A percentile compares a stretch with the other conserved stretches of the same genome.
Evolutionary conservation across 129 eudicot species (phyloP).

Genomic region (Flaveria sonorensis): DNA sequence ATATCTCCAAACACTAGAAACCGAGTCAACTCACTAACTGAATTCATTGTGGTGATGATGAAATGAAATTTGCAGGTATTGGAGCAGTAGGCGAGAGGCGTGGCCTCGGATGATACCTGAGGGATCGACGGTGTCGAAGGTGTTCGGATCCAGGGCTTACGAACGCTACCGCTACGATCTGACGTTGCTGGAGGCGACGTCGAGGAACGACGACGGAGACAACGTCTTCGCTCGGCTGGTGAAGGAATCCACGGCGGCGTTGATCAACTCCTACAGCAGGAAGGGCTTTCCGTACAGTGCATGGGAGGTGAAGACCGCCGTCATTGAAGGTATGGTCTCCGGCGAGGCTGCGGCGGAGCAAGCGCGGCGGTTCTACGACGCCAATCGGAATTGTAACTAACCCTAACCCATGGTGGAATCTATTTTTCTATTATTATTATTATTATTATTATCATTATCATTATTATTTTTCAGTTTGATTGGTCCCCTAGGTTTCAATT

Average conservation of each 20-base stretch:
- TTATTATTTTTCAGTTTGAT: background rate
- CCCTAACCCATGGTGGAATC: background rate
- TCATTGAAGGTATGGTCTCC: constrained; percentile 69
- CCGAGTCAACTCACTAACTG: too few species aligned
- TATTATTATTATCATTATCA: too few species aligned
- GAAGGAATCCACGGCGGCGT: constrained; percentile 83
- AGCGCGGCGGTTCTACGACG: constrained; percentile 63
- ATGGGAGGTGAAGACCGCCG: constrained; percentile 84
- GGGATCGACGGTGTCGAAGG: constrained; percentile 71
- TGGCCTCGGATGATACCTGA: constrained; percentile 93
- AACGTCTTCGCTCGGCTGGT: constrained; percentile 60
- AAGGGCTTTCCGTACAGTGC: constrained; percentile 66
- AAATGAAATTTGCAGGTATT: constrained; percentile 48
- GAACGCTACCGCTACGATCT: constrained; percentile 80
- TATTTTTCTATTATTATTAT: too few species aligned
- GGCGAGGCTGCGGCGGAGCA: constrained; percentile 55
- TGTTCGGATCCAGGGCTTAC: constrained; percentile 75
- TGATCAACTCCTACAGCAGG: constrained; percentile 76
- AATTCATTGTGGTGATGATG: too few species aligned
- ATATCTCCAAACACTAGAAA: too few species aligned
- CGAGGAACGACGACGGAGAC: constrained; percentile 63
- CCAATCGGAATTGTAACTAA: constrained; percentile 66
- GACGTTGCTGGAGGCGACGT: constrained; percentile 74
- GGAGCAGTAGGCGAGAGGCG: constrained; percentile 78
- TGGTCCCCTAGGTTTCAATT: background rate